These are phyloP conservation scores for Podila minutissima DNA, from an alignment of 192 early-diverging fungal species.

Conservation along the genomic window DNA sequence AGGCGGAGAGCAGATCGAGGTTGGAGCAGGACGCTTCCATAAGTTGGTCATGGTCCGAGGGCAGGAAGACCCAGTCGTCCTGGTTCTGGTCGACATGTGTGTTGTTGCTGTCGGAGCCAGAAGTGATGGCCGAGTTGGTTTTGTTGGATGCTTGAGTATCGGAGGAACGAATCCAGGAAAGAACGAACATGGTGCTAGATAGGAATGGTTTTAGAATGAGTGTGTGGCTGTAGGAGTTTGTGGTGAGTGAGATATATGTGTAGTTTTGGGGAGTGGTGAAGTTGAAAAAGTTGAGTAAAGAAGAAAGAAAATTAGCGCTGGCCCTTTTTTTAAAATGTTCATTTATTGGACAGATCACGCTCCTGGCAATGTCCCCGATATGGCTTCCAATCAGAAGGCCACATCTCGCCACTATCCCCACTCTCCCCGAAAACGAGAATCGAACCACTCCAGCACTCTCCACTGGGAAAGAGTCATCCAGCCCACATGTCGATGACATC, in stretches of 20 bases:
- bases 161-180: conserved; percentile 49
- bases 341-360: no score
- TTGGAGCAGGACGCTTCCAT: conserved; percentile 36
- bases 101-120: neutral
- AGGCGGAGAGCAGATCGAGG: conserved; percentile 41
- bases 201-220: neutral
- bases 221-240: neutral
- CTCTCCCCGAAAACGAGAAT: no score
- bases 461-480: neutral
- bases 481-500: neutral
- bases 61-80: conserved; percentile 46
- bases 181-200: conserved; percentile 17
- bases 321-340: no score
- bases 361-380: no score
- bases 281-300: no score
- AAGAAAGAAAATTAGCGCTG: no score
- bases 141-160: conserved; percentile 19
- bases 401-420: neutral
- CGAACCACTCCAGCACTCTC: no score
- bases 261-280: neutral
- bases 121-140: neutral
- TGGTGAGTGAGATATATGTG: neutral
- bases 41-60: conserved; percentile 28
- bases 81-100: neutral
- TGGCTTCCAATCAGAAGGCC: neutral